These are phyloP conservation scores for Chaetomidium leptoderma DNA, from an alignment of 495 filamentous ascomycete species.

Conservation along the genomic window DNA sequence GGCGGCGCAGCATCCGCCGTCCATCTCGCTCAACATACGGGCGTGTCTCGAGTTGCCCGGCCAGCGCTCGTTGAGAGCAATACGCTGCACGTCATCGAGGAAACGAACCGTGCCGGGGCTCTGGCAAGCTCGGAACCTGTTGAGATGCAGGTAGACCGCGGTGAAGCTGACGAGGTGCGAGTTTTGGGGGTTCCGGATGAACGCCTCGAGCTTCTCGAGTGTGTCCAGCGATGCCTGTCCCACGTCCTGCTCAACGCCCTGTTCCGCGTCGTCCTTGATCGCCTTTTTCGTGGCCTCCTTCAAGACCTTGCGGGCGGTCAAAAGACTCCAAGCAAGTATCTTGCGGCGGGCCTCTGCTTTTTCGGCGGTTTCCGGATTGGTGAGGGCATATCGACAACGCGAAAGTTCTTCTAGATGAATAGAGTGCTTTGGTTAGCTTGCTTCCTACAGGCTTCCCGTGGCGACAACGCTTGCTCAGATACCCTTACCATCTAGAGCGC, in stretches of 20 bases:
- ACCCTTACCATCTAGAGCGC: not conserved
- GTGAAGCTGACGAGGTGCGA: constrained; percentile 1
- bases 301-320: not conserved
- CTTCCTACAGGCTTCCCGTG: not conserved
- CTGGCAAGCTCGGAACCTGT: not conserved
- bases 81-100: not conserved
- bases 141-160: not conserved
- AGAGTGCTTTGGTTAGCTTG: not conserved
- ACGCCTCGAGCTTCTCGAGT: not conserved
- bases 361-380: not conserved
- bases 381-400: not conserved
- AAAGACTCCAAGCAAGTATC: not conserved
- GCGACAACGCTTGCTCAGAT: not conserved
- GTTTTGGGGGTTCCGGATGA: not conserved
- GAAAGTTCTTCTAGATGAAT: not conserved
- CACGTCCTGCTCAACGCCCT: not conserved
- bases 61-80: not conserved
- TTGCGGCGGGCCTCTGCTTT: not conserved
- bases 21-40: not conserved
- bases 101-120: not conserved
- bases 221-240: not conserved
- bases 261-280: not conserved
- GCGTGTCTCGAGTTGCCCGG: not conserved
- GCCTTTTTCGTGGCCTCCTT: not conserved
- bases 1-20: not conserved